Conservation (phyloP, 371 early-diverging fungal genomes). For the Mortierella sp. region DNA sequence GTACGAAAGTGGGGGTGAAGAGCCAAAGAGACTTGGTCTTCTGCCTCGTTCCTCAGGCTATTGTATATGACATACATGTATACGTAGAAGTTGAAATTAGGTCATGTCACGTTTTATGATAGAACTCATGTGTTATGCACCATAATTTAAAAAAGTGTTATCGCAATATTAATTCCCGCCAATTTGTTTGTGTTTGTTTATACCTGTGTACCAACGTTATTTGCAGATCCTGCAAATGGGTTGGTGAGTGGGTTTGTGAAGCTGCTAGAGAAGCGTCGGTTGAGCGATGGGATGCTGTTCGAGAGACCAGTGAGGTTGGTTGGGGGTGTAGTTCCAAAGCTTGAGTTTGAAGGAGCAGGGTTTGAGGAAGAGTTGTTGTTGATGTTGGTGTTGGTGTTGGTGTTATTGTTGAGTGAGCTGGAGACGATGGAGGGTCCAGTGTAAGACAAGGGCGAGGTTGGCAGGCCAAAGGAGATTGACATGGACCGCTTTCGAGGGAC, state of each 20-base stretch:
- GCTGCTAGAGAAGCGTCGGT: constrained; percentile 31
- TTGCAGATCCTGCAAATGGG: background rate
- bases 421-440: constrained; percentile 5
- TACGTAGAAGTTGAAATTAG: background rate
- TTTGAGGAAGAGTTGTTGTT: constrained; percentile 11
- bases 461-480: constrained; percentile 41
- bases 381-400: constrained; percentile 21
- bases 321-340: constrained; percentile 20
- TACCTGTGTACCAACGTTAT: background rate
- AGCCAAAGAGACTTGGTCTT: constrained; percentile 32
- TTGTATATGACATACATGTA: background rate
- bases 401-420: constrained; percentile 1
- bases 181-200: constrained; percentile 1
- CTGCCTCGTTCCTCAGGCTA: constrained; percentile 21
- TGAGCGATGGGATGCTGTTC: constrained; percentile 25
- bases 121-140: background rate
- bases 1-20: constrained; percentile 18
- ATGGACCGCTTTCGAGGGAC: constrained; percentile 42
- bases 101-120: background rate
- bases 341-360: constrained; percentile 13
- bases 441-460: constrained; percentile 42
- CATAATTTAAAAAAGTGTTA: background rate
- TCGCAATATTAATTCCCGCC: background rate
- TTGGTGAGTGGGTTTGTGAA: constrained; percentile 41
- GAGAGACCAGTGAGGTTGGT: constrained; percentile 28